Base-by-base conservation (phyloP, 1,284 basidiomycete genomes). In the Meripilus lineatus region DNA sequence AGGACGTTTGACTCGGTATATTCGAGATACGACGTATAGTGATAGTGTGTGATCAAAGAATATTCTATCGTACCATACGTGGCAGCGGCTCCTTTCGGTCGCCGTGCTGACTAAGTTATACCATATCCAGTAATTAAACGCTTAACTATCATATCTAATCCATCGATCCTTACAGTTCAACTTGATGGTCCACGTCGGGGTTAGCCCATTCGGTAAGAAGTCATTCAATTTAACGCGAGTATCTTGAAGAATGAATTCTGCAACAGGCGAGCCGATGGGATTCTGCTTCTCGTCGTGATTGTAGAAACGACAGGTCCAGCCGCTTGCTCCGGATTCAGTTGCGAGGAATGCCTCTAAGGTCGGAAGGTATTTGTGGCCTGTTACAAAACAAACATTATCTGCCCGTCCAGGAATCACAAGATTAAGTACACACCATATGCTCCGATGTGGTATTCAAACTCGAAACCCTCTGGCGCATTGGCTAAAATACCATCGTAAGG, bases 161-260 rank as follows among this genome's bases (percentile, higher is more conserved):
- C n/a, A n/a, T n/a, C n/a, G n/a, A n/a, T n/a, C n/a, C n/a, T n/a
- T n/a, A n/a, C n/a, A n/a, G n/a, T 70, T 67, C 3, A 87, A 66
- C 42, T 72, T 74, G 56, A 86, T 65, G 2, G 82, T 78, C 83
- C 82, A 87, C 32, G 67, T 68, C 32, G 64, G 63, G 2, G 81
- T 82, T 49, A 86, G 69, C 1, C 69, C 76, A 34, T 66, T 57
- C 0, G 84, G 83, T 47, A 83, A 52, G 58, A 81, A 83, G 55
- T 84, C 81, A 52, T 83, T 83, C 40, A 85, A 59, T 55, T 79
- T 81, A 44, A 84, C 66, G 4, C 79, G 71, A 2, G 81, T 83
- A 54, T 84, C 81, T 17, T 69, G 67, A 15, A 85, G 59, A 22
- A 74, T 60, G 52, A 72, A 76, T n/a, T 68, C 63, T 21, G 65